Evolutionary conservation across 2,329 filamentous ascomycete species (phyloP).

Genomic region (Epichloe hybrida): DNA sequence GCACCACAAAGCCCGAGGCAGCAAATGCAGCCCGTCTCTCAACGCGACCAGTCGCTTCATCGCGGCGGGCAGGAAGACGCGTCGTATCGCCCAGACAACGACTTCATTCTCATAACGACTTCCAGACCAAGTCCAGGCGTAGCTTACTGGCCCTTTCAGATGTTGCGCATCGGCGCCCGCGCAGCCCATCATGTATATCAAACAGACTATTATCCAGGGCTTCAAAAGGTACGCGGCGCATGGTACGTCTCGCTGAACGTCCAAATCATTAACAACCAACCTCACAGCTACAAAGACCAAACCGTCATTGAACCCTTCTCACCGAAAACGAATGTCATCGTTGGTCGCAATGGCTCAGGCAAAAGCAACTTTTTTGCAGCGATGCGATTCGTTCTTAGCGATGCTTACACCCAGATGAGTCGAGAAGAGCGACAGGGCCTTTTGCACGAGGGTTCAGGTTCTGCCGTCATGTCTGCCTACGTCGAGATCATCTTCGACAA

Average conservation of each 20-base stretch:
- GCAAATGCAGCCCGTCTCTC: not conserved
- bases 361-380: conserved; percentile 99
- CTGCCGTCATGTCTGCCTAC: conserved; percentile 97
- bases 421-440: conserved; percentile 91
- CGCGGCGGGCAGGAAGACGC: conserved; percentile 4
- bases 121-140: conserved; percentile 8
- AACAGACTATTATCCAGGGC: conserved; percentile 99
- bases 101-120: not conserved
- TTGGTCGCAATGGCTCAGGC: conserved; percentile 96
- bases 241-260: not conserved
- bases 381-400: conserved; percentile 94
- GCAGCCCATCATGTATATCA: conserved; percentile 73
- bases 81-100: conserved; percentile 1
- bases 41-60: conserved; percentile 4
- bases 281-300: conserved; percentile 88
- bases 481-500: conserved; percentile 99
- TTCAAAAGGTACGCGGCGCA: conserved; percentile 76
- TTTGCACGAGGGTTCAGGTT: conserved; percentile 95
- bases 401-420: conserved; percentile 92
- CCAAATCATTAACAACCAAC: conserved; percentile 10
- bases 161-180: conserved; percentile 26
- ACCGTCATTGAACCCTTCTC: conserved; percentile 98
- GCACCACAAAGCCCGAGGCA: conserved; percentile 4
- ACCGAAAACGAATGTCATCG: conserved; percentile 93
- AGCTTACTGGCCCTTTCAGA: conserved; percentile 14